These are phyloP conservation scores for Dothiorella sarmentorum DNA, from an alignment of 2,329 filamentous ascomycete genomes.

Conservation along the genomic window DNA sequence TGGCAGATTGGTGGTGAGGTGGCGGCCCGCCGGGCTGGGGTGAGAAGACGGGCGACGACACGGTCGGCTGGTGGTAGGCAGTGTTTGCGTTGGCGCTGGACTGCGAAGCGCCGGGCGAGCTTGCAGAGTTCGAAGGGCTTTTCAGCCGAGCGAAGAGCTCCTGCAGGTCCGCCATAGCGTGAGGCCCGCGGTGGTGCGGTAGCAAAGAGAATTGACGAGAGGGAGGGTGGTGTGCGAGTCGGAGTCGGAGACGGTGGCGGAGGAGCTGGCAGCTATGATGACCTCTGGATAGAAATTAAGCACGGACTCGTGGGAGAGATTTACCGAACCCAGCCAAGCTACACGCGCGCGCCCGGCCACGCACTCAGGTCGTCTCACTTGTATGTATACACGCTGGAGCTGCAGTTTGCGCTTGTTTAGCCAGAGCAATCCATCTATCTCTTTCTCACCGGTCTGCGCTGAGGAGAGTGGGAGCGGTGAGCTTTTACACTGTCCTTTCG, in stretches of 20 bases:
- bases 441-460: neutral
- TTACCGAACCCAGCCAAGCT: neutral
- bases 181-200: constrained; percentile 11
- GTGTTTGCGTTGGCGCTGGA: constrained; percentile 18
- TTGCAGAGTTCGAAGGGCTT: constrained; percentile 25
- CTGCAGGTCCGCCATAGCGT: constrained; percentile 41
- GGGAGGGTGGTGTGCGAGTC: constrained; percentile 1
- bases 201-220: constrained; percentile 13
- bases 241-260: constrained; percentile 9
- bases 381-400: too few species aligned
- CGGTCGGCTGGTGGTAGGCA: constrained; percentile 55
- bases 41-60: constrained; percentile 57
- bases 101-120: constrained; percentile 18
- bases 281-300: constrained; percentile 13
- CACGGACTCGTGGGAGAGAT: constrained; percentile 1
- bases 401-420: too few species aligned
- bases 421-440: too few species aligned
- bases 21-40: constrained; percentile 53
- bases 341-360: neutral
- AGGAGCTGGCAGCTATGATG: constrained; percentile 10
- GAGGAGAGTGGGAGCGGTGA: too few species aligned
- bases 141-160: constrained; percentile 45
- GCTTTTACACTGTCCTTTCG: too few species aligned
- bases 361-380: neutral
- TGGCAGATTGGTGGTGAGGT: constrained; percentile 55